A percentile compares a stretch with the other conserved stretches of the same genome.
Conservation (phyloP, 305 asterid species). For the Fraxinus angustifolia region DNA sequence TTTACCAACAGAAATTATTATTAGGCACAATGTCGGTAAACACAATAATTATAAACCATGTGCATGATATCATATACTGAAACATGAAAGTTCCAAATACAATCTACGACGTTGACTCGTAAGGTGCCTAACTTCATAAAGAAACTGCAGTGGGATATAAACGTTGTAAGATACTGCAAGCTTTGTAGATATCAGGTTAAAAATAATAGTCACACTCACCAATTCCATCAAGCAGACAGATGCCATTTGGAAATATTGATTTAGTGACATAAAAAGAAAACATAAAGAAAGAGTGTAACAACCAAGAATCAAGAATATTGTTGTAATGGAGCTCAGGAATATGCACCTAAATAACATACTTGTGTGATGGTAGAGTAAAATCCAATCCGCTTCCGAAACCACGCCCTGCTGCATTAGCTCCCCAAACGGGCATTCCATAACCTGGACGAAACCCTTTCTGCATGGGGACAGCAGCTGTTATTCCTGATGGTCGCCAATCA, state of each 20-base stretch:
- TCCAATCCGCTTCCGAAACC: conserved; percentile 93
- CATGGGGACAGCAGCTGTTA: conserved; percentile 55
- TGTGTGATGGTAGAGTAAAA: conserved; percentile 96
- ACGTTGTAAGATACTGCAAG: background rate
- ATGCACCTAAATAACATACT: conserved; percentile 47
- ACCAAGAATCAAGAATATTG: background rate
- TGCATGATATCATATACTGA: background rate
- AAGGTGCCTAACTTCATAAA: background rate
- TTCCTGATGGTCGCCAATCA: conserved; percentile 86
- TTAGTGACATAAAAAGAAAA: background rate
- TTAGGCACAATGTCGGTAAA: background rate
- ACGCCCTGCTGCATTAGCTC: conserved; percentile 71
- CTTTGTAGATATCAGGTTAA: background rate
- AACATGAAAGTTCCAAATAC: background rate
- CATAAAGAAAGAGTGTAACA: background rate
- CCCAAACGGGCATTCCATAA: conserved; percentile 68
- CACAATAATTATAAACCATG: background rate
- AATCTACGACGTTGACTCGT: background rate
- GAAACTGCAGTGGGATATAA: background rate
- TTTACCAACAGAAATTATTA: background rate
- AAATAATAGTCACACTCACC: background rate
- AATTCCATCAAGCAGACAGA: background rate
- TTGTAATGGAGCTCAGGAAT: background rate
- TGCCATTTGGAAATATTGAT: background rate
- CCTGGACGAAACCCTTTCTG: conserved; percentile 74